Evolutionary conservation across 192 early-diverging fungal genomes (phyloP).

Genomic region (Coemansia sp.): DNA sequence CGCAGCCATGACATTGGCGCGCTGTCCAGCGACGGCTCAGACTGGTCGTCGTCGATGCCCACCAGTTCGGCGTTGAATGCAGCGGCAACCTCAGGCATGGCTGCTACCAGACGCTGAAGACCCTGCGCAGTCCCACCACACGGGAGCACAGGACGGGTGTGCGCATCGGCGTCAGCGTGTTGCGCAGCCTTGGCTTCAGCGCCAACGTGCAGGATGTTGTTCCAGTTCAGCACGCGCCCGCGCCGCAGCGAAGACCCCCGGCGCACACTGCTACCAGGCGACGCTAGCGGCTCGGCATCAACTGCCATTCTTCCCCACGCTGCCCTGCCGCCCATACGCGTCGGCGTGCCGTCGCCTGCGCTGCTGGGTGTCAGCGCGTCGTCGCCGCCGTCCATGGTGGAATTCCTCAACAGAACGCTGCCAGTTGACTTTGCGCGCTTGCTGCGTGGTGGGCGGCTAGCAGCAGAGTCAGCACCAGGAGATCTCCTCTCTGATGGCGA

Average conservation of each 20-base stretch:
- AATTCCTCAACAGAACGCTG: slow-evolving; percentile 2
- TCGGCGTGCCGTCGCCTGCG: slow-evolving; percentile 10
- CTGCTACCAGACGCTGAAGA: slow-evolving; percentile 34
- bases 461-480: background rate
- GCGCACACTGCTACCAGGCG: background rate
- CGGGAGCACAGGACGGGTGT: slow-evolving; percentile 45
- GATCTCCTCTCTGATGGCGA: slow-evolving; percentile 8
- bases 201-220: slow-evolving; percentile 37
- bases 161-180: slow-evolving; percentile 13
- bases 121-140: slow-evolving; percentile 29
- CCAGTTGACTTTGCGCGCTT: slow-evolving; percentile 21
- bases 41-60: slow-evolving; percentile 35
- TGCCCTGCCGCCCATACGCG: slow-evolving; percentile 7
- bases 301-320: background rate
- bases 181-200: slow-evolving; percentile 21
- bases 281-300: background rate
- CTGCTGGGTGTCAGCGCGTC: background rate
- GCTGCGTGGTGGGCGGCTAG: slow-evolving; percentile 10
- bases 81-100: slow-evolving; percentile 39
- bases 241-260: slow-evolving; percentile 27
- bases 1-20: slow-evolving; percentile 40
- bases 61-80: slow-evolving; percentile 51
- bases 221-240: slow-evolving; percentile 53
- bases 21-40: slow-evolving; percentile 27
- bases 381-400: background rate